Base-by-base conservation (phyloP, 352 stramenopile species). In the Phytophthora litchii region DNA sequence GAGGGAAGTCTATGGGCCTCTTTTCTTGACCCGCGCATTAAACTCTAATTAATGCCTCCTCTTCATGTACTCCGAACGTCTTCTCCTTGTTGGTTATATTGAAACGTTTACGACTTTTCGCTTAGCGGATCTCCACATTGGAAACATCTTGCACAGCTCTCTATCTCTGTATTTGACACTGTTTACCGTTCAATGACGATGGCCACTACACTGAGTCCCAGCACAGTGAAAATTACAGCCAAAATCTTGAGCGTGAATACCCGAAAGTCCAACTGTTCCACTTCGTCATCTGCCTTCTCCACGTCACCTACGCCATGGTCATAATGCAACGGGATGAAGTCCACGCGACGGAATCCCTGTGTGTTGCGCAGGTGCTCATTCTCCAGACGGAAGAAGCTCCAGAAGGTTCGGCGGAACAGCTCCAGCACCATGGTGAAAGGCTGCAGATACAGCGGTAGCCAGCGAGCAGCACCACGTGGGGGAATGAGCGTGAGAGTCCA, bases 291-390 rank as follows among this genome's bases (percentile, higher is more conserved):
- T 10, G 75, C 65, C 13, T 75, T 71, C n/a, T 80, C 76, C 13
- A 67, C 37, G n/a, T 80, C 64, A 45, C 82, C 83, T 2, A 89
- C 78, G 29, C 75, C 78, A 48, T 86, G 80, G 55, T 95, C 83
- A 43, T 92, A 95, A 53, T 93, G 84, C 32, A 95, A 54, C 35
- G 86, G 86, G 45, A 94, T 92, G 35, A 94, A 94, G 41, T 94
- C 80, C 3, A 90, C 81, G 41, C 81, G 83, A 35, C 79, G 83
- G 53, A 92, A 95, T 25, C 84, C 84, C 51, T 92, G 84, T 21
- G 84, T 95, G 64, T 94, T 95, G 67, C 86, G 84, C 46, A 94
- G 48, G 43, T 94, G 84, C 67, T 95, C 86, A 44, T 95, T 95
- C 54, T 95, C 86, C 29, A 95, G 71, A 0, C 77, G 72, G 46